These are phyloP conservation scores for Cucurbita maxima DNA, from an alignment of 306 rosid genomes.

Conservation along the genomic window DNA sequence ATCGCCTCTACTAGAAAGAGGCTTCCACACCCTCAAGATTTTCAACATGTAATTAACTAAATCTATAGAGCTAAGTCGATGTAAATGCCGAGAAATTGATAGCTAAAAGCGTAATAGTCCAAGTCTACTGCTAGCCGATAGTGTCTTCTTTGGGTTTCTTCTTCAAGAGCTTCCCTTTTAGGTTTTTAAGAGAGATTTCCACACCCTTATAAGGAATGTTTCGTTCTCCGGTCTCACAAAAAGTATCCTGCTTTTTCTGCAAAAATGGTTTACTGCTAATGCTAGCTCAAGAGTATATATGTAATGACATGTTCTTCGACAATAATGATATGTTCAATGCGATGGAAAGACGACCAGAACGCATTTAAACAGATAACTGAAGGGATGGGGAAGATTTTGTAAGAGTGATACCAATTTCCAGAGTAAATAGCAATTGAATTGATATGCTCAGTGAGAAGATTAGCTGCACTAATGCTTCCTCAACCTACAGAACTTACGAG, in stretches of 20 bases:
- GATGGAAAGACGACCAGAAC: not conserved
- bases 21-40: too few species aligned
- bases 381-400: not conserved
- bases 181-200: too few species aligned
- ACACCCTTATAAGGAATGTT: too few species aligned
- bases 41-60: too few species aligned
- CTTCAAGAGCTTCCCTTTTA: too few species aligned
- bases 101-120: too few species aligned
- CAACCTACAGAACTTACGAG: not conserved
- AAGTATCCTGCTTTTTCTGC: not conserved
- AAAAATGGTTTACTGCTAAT: not conserved
- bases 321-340: not conserved
- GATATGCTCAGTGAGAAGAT: conserved; percentile 3
- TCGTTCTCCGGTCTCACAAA: too few species aligned
- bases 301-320: not conserved
- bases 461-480: conserved; percentile 3
- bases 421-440: conserved; percentile 5
- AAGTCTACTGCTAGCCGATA: too few species aligned
- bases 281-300: not conserved
- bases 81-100: too few species aligned
- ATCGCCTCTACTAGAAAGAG: too few species aligned
- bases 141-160: too few species aligned
- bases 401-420: not conserved
- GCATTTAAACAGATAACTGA: not conserved
- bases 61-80: too few species aligned